phyloP scores from a whole-genome alignment of 352 stramenopile genomes.

The Globisporangium viniferum region DNA sequence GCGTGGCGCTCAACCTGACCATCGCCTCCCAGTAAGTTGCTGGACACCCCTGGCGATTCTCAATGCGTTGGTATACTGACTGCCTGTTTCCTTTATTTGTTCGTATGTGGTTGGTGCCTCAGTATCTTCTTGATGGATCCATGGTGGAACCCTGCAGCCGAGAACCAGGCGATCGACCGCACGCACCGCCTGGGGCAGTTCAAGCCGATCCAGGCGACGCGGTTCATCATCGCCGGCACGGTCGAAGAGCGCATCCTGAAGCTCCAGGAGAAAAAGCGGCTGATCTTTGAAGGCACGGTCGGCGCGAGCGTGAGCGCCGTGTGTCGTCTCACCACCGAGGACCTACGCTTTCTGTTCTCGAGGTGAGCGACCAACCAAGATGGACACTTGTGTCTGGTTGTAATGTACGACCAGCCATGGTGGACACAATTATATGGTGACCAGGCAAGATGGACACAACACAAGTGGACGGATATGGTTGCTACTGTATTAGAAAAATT shows the following conservation, averaged over 20 bases:
- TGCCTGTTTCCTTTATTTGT: conserved; percentile 14
- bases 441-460: neutral
- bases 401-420: neutral
- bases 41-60: neutral
- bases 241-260: conserved; percentile 98
- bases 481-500: neutral
- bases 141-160: conserved; percentile 98
- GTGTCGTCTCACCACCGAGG: conserved; percentile 91
- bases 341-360: conserved; percentile 92
- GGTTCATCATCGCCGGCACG: conserved; percentile 97
- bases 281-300: conserved; percentile 99
- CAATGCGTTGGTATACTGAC: neutral
- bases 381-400: neutral
- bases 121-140: conserved; percentile 97
- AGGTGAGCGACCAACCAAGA: conserved; percentile 16
- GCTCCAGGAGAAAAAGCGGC: conserved; percentile 90
- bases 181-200: conserved; percentile 98
- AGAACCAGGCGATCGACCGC: conserved; percentile 95
- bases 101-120: conserved; percentile 5
- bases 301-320: conserved; percentile 89
- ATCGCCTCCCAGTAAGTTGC: conserved; percentile 92
- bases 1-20: conserved; percentile 98
- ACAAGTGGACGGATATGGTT: neutral
- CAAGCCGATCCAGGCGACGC: conserved; percentile 94
- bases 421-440: neutral